A percentile compares a stretch with the other conserved stretches of the same genome.
phyloP scores from a whole-genome alignment of 2,329 filamentous ascomycete species.

The Trichoderma gracile region DNA sequence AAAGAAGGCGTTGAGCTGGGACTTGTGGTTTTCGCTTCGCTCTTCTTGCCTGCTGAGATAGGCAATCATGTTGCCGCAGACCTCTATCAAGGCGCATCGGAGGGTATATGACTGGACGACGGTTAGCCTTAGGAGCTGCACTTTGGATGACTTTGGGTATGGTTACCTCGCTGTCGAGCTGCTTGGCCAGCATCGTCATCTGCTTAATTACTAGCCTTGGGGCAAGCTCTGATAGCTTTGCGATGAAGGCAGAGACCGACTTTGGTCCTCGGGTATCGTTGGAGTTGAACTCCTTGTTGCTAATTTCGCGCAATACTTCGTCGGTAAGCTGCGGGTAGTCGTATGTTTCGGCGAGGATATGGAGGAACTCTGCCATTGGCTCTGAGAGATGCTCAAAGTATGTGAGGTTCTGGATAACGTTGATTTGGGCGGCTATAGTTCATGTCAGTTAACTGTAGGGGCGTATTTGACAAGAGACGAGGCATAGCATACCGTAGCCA shows the following conservation, averaged over 20 bases:
- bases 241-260: constrained; percentile 90
- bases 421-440: constrained; percentile 81
- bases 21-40: constrained; percentile 87
- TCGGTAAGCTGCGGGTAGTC: constrained; percentile 95
- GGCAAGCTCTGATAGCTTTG: constrained; percentile 88
- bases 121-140: not conserved
- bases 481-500: constrained; percentile 71
- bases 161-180: constrained; percentile 85
- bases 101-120: constrained; percentile 76
- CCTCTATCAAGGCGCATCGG: constrained; percentile 90
- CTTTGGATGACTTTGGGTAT: not conserved
- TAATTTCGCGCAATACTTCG: constrained; percentile 89
- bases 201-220: constrained; percentile 95
- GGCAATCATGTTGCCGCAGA: constrained; percentile 91
- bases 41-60: constrained; percentile 92
- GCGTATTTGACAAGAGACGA: not conserved
- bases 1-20: constrained; percentile 94
- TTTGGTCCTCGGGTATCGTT: constrained; percentile 96
- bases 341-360: constrained; percentile 95
- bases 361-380: constrained; percentile 96
- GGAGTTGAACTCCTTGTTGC: constrained; percentile 96
- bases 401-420: constrained; percentile 94
- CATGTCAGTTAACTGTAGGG: constrained; percentile 34
- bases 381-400: constrained; percentile 99
- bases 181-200: constrained; percentile 91